Evolutionary conservation across 331 rosid genomes (phyloP), one percentile per base, ranked within the genome.

Genomic region (Prunus yedoensis): DNA sequence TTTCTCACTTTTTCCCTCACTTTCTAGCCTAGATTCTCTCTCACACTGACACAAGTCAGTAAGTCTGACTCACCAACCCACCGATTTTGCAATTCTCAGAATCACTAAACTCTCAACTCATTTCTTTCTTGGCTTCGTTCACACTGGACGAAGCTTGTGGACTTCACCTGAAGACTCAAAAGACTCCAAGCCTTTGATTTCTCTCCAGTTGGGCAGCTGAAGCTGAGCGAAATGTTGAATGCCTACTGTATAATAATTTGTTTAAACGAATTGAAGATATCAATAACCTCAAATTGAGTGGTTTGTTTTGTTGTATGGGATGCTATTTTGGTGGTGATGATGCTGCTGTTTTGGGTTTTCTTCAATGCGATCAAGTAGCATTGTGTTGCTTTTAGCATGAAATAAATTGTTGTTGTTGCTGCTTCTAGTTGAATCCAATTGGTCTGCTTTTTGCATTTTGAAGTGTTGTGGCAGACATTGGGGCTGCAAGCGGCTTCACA

Each of bases 1-100:
- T 86, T 85, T 82, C 88, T 83, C 88, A 81, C 85, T 82, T 62
- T 83, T 78, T 80, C 83, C 83, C 78, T 86, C 87, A 83, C 89
- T 91, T 81, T 80, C 85, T 83, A 70, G 47, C 79, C 73, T 62
- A 53, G 87, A 87, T 79, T 85, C 66, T 77, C 83, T 83, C 71
- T 71, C 74, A 30, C 66, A 57, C 43, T 53, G 54, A 14, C 75
- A 49, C 46, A 67, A 72, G 75, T 76, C 67, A 28, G 57, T n/a
- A 23, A 62, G 72, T 70, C 84, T 25, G 57, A 70, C 67, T 65
- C 67, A 12, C 43, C 67, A n/a, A 52, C 72, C 74, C 66, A 21
- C 49, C 27, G 35, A 27, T 27, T 27, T 27, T 27, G 28, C 28
- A 27, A 27, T 27, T 27, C 28, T 27, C 50, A 83, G 81, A 87